phyloP scores from a whole-genome alignment of 2,329 filamentous ascomycete genomes.

The Neonectria punicea region DNA sequence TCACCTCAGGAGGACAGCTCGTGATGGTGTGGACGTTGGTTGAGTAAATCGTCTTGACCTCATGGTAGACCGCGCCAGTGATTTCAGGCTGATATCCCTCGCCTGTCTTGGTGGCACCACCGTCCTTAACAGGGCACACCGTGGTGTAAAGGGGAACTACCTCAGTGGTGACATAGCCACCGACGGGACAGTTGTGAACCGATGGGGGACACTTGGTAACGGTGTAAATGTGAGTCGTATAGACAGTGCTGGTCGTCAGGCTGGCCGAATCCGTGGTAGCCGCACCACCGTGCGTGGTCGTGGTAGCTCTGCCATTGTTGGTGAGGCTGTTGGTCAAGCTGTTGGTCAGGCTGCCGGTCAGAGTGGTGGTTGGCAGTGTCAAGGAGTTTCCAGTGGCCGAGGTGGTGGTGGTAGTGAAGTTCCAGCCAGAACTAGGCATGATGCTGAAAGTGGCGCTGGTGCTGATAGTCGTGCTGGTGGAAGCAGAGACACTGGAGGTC shows the following conservation, averaged over 20 bases:
- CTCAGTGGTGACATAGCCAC: slow-evolving; percentile 51
- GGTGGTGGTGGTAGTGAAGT: slow-evolving; percentile 22
- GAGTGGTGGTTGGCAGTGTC: slow-evolving; percentile 4
- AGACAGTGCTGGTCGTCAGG: slow-evolving; percentile 50
- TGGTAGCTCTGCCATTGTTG: background rate
- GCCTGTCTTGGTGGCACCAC: slow-evolving; percentile 25
- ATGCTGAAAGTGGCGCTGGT: background rate
- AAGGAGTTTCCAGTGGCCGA: slow-evolving; percentile 7
- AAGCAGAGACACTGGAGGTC: background rate
- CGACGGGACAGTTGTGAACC: slow-evolving; percentile 51
- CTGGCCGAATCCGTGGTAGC: slow-evolving; percentile 17
- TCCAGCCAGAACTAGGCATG: background rate
- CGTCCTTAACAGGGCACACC: slow-evolving; percentile 51
- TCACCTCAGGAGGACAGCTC: slow-evolving; percentile 61
- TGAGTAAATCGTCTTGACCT: slow-evolving; percentile 59
- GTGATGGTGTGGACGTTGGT: slow-evolving; percentile 66
- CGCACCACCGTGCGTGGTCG: background rate
- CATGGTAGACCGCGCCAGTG: slow-evolving; percentile 29
- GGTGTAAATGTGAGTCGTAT: slow-evolving; percentile 58
- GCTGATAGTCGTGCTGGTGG: background rate
- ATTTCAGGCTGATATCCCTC: slow-evolving; percentile 20
- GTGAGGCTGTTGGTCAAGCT: background rate
- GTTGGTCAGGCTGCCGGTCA: slow-evolving; percentile 31
- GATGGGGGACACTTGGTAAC: slow-evolving; percentile 64
- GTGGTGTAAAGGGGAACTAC: slow-evolving; percentile 57